A percentile compares a stretch with the other conserved stretches of the same genome.
These are phyloP conservation scores for Eimeria sp. DNA, from an alignment of 169 alveolate genomes.

Conservation along the genomic window DNA sequence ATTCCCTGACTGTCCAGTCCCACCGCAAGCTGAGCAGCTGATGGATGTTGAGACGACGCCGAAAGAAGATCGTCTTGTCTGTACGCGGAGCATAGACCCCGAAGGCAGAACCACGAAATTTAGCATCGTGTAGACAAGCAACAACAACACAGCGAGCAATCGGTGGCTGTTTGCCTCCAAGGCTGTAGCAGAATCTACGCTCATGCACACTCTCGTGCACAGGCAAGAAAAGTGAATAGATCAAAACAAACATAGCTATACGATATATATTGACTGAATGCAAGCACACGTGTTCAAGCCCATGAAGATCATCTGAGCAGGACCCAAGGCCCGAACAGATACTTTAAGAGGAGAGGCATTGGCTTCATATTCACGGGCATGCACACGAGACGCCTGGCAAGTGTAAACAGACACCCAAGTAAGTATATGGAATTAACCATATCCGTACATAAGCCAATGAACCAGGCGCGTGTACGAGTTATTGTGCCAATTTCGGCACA, in stretches of 20 bases:
- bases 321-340: not conserved
- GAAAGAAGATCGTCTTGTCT: conserved; percentile 55
- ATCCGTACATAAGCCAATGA: not conserved
- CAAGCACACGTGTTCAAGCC: not conserved
- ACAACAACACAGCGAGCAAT: not conserved
- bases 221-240: not conserved
- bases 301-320: not conserved
- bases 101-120: not conserved
- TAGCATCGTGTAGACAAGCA: not conserved
- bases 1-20: not conserved
- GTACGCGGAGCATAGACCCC: not conserved
- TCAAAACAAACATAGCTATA: too few species aligned
- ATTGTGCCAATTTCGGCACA: not conserved
- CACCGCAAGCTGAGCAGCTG: conserved; percentile 61
- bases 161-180: not conserved
- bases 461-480: not conserved
- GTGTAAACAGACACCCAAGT: not conserved
- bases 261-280: not conserved
- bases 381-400: not conserved
- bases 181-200: not conserved
- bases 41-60: conserved; percentile 56
- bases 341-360: not conserved
- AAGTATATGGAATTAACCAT: not conserved
- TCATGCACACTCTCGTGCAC: not conserved
- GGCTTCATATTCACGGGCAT: not conserved